phyloP scores from a whole-genome alignment of 73 alveolate genomes.

The Tetrahymena elliotti region DNA sequence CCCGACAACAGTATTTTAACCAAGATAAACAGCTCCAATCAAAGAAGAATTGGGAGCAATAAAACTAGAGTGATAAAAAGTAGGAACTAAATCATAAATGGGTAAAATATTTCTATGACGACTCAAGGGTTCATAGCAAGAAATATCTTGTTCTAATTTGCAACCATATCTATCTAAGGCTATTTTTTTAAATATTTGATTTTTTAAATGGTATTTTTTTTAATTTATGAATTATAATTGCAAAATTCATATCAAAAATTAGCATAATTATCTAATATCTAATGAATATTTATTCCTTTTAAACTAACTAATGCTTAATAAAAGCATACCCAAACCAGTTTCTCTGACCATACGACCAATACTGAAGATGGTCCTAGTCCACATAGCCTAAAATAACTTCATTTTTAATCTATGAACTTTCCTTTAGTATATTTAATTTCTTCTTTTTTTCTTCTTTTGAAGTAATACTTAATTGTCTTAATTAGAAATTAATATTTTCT shows the following conservation, averaged over 20 bases:
- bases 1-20: conserved; percentile 57
- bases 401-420: not conserved
- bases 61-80: conserved; percentile 36
- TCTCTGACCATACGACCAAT: not conserved
- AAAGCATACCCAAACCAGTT: not conserved
- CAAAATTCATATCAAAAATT: not conserved
- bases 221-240: not conserved
- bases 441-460: not conserved
- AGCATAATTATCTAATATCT: not conserved
- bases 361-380: not conserved
- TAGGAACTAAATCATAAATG: conserved; percentile 45
- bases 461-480: not conserved
- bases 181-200: not conserved
- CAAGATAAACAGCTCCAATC: conserved; percentile 60
- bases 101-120: conserved; percentile 62
- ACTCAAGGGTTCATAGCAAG: conserved; percentile 49
- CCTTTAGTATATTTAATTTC: not conserved
- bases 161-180: conserved; percentile 32
- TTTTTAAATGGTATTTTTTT: not conserved
- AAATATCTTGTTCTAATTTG: conserved; percentile 42
- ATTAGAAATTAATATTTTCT: not conserved
- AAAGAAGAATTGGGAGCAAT: conserved; percentile 66
- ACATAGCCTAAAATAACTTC: not conserved
- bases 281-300: not conserved
- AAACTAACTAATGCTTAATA: not conserved